Base-by-base conservation (phyloP, 495 filamentous ascomycete genomes). In the Penicillium ochrochloron region DNA sequence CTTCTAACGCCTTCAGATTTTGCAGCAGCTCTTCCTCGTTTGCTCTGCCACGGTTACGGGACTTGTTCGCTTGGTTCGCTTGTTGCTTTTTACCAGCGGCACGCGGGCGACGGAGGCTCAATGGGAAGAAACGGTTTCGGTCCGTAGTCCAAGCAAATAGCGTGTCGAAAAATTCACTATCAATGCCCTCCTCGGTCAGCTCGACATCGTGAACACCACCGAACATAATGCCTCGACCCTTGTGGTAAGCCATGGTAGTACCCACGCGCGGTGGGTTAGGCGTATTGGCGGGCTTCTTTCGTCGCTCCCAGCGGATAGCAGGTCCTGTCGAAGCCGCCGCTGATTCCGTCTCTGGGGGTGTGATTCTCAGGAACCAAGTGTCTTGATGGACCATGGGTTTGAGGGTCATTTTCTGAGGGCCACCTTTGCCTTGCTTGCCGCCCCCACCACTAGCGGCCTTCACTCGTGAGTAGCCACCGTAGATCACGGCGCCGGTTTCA, bases 181-280 rank as follows among this genome's bases (percentile, higher is more conserved):
- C 93, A 42, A 99, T 94, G 12, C 91, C 93, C 76, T 99, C 95
- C 71, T 99, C 95, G 65, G 84, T 96, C 71, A 96, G 85, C 71
- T 97, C 93, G 1, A 96, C 90, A 69, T 98, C 95, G 63, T 96
- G 91, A 7, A 99, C 95, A 60, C 95, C 95, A 42, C 95, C 95
- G 69, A 99, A 99, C 74, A 90, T 78, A 63, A 99, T 92, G 2
- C 95, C 95, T 62, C 95, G 86, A 1, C 95, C 94, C 75, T 93
- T 94, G 74, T 98, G 95, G 71, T 89, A 90, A 0, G 91, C 85
- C 92, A 97, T 97, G 2, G 93, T 97, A 17, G 91, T 86, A 53
- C 95, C 95, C 2, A 92, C 93, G 27, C 94, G 86, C 2, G 91
- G 62, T 6, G 95, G 95, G 66, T 87, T 92, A 0, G 95, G 95